Conservation (phyloP, 2,329 filamentous ascomycete species). For the Ilyonectria mors-panacis region DNA sequence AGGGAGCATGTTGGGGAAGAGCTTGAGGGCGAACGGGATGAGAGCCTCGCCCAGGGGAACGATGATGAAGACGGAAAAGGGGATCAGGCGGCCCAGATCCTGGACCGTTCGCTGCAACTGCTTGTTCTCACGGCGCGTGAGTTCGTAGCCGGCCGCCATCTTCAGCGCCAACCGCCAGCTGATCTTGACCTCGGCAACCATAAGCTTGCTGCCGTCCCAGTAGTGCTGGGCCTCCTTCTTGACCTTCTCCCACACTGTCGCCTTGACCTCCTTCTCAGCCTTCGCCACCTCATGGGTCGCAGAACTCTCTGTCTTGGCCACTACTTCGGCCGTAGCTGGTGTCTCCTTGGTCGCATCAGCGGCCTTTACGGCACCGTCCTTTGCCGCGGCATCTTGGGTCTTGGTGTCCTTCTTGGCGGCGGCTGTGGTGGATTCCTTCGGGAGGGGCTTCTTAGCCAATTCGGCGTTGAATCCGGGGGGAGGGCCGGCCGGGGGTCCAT, state of each 20-base stretch:
- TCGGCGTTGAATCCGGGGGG: constrained; percentile 94
- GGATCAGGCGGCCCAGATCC: constrained; percentile 91
- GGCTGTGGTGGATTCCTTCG: constrained; percentile 64
- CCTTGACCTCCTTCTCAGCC: constrained; percentile 82
- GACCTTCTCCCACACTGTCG: constrained; percentile 91
- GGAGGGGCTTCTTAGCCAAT: constrained; percentile 87
- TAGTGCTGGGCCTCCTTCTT: constrained; percentile 96
- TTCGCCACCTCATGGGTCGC: constrained; percentile 63
- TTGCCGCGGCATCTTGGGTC: constrained; percentile 36
- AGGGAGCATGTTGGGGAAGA: constrained; percentile 97
- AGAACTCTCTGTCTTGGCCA: constrained; percentile 53
- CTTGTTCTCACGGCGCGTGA: constrained; percentile 92
- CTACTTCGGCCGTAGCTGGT: constrained; percentile 46
- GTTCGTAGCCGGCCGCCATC: constrained; percentile 98
- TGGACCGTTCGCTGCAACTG: constrained; percentile 95
- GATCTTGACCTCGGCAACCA: constrained; percentile 93
- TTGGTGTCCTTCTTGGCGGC: constrained; percentile 54
- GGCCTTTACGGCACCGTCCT: constrained; percentile 24
- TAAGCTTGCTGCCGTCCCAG: constrained; percentile 97
- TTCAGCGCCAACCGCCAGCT: constrained; percentile 92
- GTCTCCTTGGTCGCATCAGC: constrained; percentile 44
- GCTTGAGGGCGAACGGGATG: constrained; percentile 89
- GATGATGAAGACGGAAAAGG: constrained; percentile 97
- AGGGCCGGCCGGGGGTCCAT: constrained; percentile 71
- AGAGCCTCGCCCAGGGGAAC: constrained; percentile 96